phyloP scores from a whole-genome alignment of 2,329 filamentous ascomycete species.

The Cladosporium cucumerinum region DNA sequence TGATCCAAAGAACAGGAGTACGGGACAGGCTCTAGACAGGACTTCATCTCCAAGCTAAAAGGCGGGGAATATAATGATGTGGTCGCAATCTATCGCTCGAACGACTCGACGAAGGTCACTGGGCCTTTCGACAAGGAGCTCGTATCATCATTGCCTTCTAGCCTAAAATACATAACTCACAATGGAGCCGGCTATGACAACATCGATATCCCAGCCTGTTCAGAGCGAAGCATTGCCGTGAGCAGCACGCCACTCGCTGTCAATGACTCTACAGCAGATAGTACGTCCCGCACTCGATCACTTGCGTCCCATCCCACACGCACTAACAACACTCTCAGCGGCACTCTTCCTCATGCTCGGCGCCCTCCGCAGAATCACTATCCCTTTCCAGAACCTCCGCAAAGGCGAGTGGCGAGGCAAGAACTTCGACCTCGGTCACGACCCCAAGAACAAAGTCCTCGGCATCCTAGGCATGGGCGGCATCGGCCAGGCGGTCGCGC shows the following conservation, averaged over 20 bases:
- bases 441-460: slow-evolving; percentile 52
- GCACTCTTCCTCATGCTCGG: slow-evolving; percentile 52
- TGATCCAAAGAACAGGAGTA: slow-evolving; percentile 46
- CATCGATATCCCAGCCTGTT: slow-evolving; percentile 35
- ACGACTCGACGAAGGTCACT: slow-evolving; percentile 49
- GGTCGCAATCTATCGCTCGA: slow-evolving; percentile 57
- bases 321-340: slow-evolving; percentile 23
- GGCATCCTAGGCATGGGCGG: slow-evolving; percentile 61
- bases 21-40: slow-evolving; percentile 49
- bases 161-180: slow-evolving; percentile 45
- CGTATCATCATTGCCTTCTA: slow-evolving; percentile 40
- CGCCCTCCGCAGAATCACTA: slow-evolving; percentile 49
- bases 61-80: slow-evolving; percentile 55
- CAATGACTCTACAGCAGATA: slow-evolving; percentile 49
- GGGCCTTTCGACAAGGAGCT: slow-evolving; percentile 48
- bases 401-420: slow-evolving; percentile 41
- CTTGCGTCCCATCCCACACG: background rate
- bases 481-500: slow-evolving; percentile 52
- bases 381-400: slow-evolving; percentile 46
- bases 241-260: slow-evolving; percentile 48
- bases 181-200: slow-evolving; percentile 42
- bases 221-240: slow-evolving; percentile 39
- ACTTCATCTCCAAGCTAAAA: slow-evolving; percentile 55
- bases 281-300: slow-evolving; percentile 16
- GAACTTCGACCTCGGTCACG: slow-evolving; percentile 48